These are phyloP conservation scores for Kuraishia piskuri DNA, from an alignment of 805 yeast genomes.

Conservation along the genomic window DNA sequence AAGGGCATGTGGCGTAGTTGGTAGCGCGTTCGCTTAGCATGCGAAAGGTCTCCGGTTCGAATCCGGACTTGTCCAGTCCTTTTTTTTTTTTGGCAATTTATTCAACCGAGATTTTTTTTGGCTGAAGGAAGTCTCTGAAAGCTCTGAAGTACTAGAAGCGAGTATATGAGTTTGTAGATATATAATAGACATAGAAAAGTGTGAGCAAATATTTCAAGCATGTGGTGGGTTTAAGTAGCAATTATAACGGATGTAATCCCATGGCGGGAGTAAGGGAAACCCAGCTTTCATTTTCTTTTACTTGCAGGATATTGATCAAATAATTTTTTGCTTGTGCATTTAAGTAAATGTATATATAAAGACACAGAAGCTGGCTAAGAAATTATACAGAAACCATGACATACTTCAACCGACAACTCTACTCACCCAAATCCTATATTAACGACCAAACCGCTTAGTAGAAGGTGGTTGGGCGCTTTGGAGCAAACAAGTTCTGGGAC, in stretches of 20 bases:
- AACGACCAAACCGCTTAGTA: constrained; percentile 41
- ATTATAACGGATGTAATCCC: too few species aligned
- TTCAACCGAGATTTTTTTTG: not conserved
- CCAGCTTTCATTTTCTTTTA: too few species aligned
- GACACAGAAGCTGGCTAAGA: not conserved
- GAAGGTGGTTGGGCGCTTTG: constrained; percentile 95
- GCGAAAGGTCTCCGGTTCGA: constrained; percentile 76
- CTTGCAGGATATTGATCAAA: not conserved
- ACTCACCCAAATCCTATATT: not conserved
- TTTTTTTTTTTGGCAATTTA: not conserved
- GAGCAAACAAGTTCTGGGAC: constrained; percentile 78
- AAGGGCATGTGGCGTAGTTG: constrained; percentile 75
- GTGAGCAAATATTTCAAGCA: too few species aligned
- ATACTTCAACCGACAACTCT: not conserved
- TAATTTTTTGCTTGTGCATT: not conserved
- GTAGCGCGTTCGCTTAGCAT: constrained; percentile 77
- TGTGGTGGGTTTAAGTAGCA: too few species aligned
- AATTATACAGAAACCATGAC: not conserved
- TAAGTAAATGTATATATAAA: not conserved
- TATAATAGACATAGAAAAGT: too few species aligned
- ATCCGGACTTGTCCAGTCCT: constrained; percentile 60
- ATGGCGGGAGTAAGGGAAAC: too few species aligned
- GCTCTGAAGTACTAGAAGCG: too few species aligned
- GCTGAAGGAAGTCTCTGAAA: too few species aligned
- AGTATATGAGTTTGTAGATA: too few species aligned